Evolutionary conservation across 805 yeast genomes (phyloP).

Genomic region (Maudiozyma pseudohumilis): DNA sequence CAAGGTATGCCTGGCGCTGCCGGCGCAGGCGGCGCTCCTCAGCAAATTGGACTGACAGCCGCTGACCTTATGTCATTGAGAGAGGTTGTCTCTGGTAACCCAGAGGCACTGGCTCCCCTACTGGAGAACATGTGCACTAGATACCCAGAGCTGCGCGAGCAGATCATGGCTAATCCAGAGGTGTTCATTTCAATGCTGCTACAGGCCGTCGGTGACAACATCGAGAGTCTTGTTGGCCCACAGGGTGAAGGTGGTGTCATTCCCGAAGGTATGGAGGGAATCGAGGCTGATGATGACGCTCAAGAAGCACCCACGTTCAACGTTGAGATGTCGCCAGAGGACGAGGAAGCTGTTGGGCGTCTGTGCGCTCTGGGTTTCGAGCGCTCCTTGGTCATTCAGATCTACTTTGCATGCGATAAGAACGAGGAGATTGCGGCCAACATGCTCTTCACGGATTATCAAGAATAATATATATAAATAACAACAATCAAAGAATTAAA

Average conservation of each 20-base stretch:
- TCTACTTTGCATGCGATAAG: conserved; percentile 95
- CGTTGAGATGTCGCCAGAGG: conserved; percentile 63
- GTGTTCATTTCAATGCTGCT: conserved; percentile 68
- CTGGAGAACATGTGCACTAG: conserved; percentile 71
- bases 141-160: conserved; percentile 76
- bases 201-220: conserved; percentile 44
- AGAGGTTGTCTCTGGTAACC: conserved; percentile 71
- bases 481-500: not conserved
- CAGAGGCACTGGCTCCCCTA: conserved; percentile 77
- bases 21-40: conserved; percentile 18
- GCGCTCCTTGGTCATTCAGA: conserved; percentile 77
- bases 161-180: conserved; percentile 82
- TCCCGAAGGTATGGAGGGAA: not conserved
- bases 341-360: conserved; percentile 80
- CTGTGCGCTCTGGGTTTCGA: conserved; percentile 91
- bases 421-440: conserved; percentile 96
- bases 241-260: conserved; percentile 26
- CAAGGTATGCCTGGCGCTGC: conserved; percentile 15
- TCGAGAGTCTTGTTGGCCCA: conserved; percentile 33
- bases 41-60: conserved; percentile 35
- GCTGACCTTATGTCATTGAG: conserved; percentile 52
- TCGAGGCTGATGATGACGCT: not conserved
- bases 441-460: conserved; percentile 60
- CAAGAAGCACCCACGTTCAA: not conserved
- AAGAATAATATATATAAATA: conserved; percentile 15